Evolutionary conservation across 2,329 filamentous ascomycete species (phyloP), one percentile per base, ranked within the genome.

Genomic region (Coniochaeta sp.): DNA sequence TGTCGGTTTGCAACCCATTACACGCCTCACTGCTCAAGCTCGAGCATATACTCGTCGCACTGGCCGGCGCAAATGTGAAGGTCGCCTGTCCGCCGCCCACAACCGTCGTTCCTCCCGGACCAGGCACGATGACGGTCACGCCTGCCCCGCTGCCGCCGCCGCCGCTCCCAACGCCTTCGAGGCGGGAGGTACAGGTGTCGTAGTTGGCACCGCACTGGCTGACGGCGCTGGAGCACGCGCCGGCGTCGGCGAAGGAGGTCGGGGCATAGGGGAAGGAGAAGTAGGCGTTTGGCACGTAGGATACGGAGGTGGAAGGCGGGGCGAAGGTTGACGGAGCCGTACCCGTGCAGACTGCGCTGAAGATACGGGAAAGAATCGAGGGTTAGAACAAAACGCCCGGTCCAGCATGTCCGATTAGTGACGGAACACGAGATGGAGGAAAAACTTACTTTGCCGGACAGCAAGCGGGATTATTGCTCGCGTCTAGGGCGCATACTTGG

Each of bases 231-330:
- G 77, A 76, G 66, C 84, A 87, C 6, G 78, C 77, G 16, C 73
- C 79, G 19, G 72, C 69, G 64, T 85, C 79, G 61, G 72, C 68
- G 62, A 83, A 85, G 14, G 76, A 77, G 1, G 80, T 84, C 55
- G 76, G 72, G 58, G 85, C 77, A 66, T 82, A 82, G 1, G 84
- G 84, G 69, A 86, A 87, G 12, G 81, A 77, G 69, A 86, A 87
- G 70, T 81, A 86, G 28, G 74, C 65, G 68, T 87, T 87, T 47
- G 77, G 71, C 19, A 87, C 82, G 67, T 78, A 84, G 36, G 82
- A 82, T 22, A 74, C 74, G 22, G 72, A 70, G 14, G 74, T 63
- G 26, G 72, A 64, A 10, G 74, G 69, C 8, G 72, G 57, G 5
- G 61, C 60, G 64, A 69, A 71, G 62, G 63, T 71, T 17, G 70